phyloP scores from a whole-genome alignment of 2,329 filamentous ascomycete species.

The Plectosphaerella cucumerina region DNA sequence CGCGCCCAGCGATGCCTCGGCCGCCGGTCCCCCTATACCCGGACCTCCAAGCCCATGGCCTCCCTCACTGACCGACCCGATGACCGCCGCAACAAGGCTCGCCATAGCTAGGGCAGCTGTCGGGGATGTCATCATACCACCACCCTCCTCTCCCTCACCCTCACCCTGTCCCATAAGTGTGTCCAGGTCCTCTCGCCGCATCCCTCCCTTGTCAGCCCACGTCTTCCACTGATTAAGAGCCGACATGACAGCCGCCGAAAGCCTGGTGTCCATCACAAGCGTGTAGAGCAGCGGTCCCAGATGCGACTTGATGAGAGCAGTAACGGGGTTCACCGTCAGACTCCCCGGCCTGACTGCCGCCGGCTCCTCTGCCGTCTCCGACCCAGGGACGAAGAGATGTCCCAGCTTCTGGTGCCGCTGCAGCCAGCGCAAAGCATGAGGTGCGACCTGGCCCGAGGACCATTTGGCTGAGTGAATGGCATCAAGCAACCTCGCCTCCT shows the following conservation, averaged over 20 bases:
- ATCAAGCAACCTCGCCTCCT: slow-evolving; percentile 41
- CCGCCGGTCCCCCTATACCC: slow-evolving; percentile 9
- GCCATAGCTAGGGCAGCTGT: slow-evolving; percentile 38
- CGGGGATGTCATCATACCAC: background rate
- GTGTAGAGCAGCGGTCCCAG: slow-evolving; percentile 44
- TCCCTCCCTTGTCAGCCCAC: slow-evolving; percentile 52
- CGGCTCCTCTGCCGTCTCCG: background rate
- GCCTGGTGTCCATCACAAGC: slow-evolving; percentile 42
- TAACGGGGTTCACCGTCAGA: slow-evolving; percentile 9
- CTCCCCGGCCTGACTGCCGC: background rate
- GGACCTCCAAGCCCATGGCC: background rate
- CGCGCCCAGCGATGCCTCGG: slow-evolving; percentile 43
- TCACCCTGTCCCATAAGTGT: slow-evolving; percentile 18
- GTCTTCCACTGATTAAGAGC: slow-evolving; percentile 49
- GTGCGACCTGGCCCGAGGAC: slow-evolving; percentile 42
- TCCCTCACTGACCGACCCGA: slow-evolving; percentile 38
- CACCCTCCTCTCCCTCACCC: slow-evolving; percentile 23
- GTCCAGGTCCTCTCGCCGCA: slow-evolving; percentile 41
- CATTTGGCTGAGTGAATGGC: slow-evolving; percentile 51
- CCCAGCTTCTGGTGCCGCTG: slow-evolving; percentile 4
- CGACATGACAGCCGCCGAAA: slow-evolving; percentile 23
- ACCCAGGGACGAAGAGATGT: background rate
- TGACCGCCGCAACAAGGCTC: slow-evolving; percentile 40
- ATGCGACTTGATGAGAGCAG: slow-evolving; percentile 28
- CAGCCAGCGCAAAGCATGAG: slow-evolving; percentile 41